Conservation (phyloP, 345 rosid genomes). For the Mangifera indica region DNA sequence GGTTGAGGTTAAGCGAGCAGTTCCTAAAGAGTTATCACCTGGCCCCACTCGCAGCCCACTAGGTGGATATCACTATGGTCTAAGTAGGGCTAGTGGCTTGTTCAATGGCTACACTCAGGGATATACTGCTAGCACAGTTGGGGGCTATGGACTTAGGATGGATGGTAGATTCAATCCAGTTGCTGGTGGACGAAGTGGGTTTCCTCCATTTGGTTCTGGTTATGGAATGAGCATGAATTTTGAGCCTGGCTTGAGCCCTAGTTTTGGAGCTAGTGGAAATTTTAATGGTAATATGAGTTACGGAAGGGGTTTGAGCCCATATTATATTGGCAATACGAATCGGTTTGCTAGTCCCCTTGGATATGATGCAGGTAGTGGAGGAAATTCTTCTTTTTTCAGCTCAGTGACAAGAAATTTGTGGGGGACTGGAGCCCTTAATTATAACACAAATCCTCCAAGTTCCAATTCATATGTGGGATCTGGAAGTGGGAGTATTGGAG, state of each 20-base stretch:
- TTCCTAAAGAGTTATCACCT: conserved; percentile 76
- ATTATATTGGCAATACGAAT: conserved; percentile 58
- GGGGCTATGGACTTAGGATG: conserved; percentile 66
- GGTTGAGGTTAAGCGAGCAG: conserved; percentile 79
- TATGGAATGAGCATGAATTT: conserved; percentile 62
- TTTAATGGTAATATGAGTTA: conserved; percentile 49
- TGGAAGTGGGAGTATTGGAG: conserved; percentile 50
- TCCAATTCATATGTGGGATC: conserved; percentile 50
- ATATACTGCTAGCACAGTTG: conserved; percentile 52
- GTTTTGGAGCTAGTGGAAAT: conserved; percentile 51
- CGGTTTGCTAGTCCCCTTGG: conserved; percentile 51
- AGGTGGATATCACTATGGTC: conserved; percentile 64
- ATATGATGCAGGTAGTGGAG: conserved; percentile 64
- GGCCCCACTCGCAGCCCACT: conserved; percentile 69
- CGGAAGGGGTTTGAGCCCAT: conserved; percentile 64
- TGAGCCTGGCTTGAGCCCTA: conserved; percentile 53
- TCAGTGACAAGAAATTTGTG: conserved; percentile 60
- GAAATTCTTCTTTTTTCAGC: conserved; percentile 71
- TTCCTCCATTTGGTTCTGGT: conserved; percentile 59
- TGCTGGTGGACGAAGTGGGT: conserved; percentile 57
- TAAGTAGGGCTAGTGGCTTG: conserved; percentile 56
- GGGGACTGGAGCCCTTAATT: conserved; percentile 63
- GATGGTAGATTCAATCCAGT: conserved; percentile 65
- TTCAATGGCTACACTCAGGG: conserved; percentile 66
- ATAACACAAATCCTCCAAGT: conserved; percentile 38